These are phyloP conservation scores for Suillus paluster DNA, from an alignment of 768 basidiomycete genomes.

Conservation along the genomic window DNA sequence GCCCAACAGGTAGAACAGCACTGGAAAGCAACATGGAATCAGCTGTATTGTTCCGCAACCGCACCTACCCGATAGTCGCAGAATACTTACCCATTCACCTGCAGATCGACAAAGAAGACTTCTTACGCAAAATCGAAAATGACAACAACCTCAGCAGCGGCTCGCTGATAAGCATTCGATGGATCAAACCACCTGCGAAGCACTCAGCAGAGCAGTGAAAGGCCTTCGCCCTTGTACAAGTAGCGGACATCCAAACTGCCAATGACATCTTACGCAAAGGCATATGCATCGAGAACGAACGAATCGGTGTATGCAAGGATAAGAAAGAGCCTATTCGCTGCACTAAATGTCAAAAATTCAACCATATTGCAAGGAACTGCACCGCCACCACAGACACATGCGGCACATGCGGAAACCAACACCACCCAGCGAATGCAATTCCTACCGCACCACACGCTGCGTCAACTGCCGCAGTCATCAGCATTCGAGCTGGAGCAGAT, in stretches of 20 bases:
- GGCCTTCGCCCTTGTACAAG: constrained; percentile 29
- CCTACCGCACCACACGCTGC: not conserved
- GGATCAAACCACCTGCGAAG: too few species aligned
- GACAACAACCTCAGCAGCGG: constrained; percentile 17
- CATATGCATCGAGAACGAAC: constrained; percentile 18
- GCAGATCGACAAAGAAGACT: constrained; percentile 6
- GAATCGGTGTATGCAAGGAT: constrained; percentile 16
- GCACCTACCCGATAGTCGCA: too few species aligned
- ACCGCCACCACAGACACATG: not conserved
- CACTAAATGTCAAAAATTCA: not conserved
- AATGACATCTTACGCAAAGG: constrained; percentile 29
- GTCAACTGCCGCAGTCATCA: not conserved
- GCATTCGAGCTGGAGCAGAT: constrained; percentile 14
- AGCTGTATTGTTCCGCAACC: too few species aligned
- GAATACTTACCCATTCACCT: constrained; percentile 27
- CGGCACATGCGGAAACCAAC: constrained; percentile 2
- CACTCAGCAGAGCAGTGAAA: not conserved
- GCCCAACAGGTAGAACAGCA: not conserved
- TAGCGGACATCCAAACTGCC: constrained; percentile 20
- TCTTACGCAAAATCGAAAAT: constrained; percentile 17
- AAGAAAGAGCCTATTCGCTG: constrained; percentile 6
- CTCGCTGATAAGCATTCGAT: too few species aligned
- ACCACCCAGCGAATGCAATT: not conserved
- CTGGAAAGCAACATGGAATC: too few species aligned
- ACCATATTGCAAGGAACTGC: constrained; percentile 9